Evolutionary conservation across 2,329 filamentous ascomycete species (phyloP).

Genomic region (Rutstroemia sp.): DNA sequence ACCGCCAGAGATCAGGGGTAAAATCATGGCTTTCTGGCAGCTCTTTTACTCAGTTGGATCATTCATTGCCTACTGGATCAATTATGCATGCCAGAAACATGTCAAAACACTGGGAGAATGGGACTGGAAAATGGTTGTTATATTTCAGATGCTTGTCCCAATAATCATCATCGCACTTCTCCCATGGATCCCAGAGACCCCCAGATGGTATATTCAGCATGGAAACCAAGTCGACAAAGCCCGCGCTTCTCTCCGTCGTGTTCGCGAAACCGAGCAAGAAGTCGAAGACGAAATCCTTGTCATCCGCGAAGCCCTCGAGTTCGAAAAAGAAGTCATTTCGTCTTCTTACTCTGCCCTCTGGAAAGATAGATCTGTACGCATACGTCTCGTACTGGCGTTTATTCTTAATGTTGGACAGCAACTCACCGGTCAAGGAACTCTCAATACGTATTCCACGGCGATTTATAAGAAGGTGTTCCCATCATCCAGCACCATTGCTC

Average conservation of each 20-base stretch:
- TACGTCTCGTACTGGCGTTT: conserved; percentile 57
- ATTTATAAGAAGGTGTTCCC: conserved; percentile 66
- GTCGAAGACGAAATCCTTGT: conserved; percentile 53
- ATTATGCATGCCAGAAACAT: conserved; percentile 19
- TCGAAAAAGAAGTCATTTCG: conserved; percentile 62
- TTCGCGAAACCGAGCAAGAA: conserved; percentile 49
- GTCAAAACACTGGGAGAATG: conserved; percentile 45
- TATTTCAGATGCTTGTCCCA: conserved; percentile 66
- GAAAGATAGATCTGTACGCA: conserved; percentile 61
- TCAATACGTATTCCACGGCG: conserved; percentile 64
- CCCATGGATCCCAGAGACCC: conserved; percentile 60
- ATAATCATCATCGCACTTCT: conserved; percentile 52
- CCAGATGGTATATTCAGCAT: conserved; percentile 60
- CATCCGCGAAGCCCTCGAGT: conserved; percentile 63
- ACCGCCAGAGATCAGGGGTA: conserved; percentile 55
- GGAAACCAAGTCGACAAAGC: conserved; percentile 42
- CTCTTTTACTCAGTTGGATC: conserved; percentile 55
- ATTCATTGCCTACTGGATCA: conserved; percentile 24
- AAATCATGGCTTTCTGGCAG: conserved; percentile 65
- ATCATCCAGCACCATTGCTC: conserved; percentile 49
- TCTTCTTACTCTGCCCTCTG: conserved; percentile 57
- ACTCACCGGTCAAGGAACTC: conserved; percentile 54
- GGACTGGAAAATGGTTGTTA: conserved; percentile 67
- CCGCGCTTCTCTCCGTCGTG: conserved; percentile 45
- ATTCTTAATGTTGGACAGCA: conserved; percentile 65